Evolutionary conservation across 2,329 filamentous ascomycete species (phyloP).

Genomic region (Colletotrichum incanum): DNA sequence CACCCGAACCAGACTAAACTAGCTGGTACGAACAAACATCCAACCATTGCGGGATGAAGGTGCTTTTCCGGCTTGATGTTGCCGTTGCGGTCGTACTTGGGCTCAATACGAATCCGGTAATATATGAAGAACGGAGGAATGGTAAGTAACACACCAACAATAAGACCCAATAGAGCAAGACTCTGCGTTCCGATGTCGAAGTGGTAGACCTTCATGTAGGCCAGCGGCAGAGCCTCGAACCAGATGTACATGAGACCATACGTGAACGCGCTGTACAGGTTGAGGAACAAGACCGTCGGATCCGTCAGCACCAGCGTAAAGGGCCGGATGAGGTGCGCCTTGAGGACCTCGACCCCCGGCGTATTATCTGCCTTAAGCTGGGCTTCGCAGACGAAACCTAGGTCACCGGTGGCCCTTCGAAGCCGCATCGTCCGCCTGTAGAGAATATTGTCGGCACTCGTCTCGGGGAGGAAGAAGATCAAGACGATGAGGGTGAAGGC

Average conservation of each 20-base stretch:
- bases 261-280: constrained; percentile 24
- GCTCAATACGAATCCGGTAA: constrained; percentile 29
- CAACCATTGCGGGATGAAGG: constrained; percentile 25
- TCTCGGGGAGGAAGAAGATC: constrained; percentile 48
- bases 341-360: constrained; percentile 41
- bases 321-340: constrained; percentile 32
- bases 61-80: constrained; percentile 31
- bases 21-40: constrained; percentile 19
- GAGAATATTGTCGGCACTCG: constrained; percentile 46
- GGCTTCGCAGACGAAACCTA: constrained; percentile 25
- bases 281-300: constrained; percentile 32
- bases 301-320: constrained; percentile 33
- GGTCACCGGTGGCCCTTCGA: constrained; percentile 41
- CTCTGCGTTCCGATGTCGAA: constrained; percentile 22
- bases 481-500: constrained; percentile 40
- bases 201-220: constrained; percentile 40
- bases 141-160: constrained; percentile 29
- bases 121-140: constrained; percentile 34
- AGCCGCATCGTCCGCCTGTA: constrained; percentile 44
- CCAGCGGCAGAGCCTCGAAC: constrained; percentile 33
- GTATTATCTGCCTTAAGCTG: constrained; percentile 41
- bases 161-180: constrained; percentile 24
- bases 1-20: constrained; percentile 38
- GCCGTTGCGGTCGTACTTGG: constrained; percentile 19
- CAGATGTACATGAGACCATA: constrained; percentile 42